phyloP scores from a whole-genome alignment of 805 yeast species.

The Barnettozyma siamensis region DNA sequence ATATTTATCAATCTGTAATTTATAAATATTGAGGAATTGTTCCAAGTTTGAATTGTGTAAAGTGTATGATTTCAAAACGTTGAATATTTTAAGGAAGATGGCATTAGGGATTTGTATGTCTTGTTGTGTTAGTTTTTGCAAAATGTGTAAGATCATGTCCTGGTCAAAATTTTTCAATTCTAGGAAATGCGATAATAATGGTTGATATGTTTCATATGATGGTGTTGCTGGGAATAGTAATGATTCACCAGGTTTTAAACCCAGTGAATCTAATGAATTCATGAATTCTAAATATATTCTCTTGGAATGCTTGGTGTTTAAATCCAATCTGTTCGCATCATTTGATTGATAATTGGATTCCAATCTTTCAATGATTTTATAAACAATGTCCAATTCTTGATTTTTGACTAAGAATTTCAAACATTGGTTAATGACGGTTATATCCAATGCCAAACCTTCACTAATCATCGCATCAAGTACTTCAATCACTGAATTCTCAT shows the following conservation, averaged over 20 bases:
- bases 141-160: neutral
- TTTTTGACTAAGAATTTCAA: neutral
- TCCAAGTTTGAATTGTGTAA: constrained; percentile 1
- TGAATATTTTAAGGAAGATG: constrained; percentile 1
- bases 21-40: neutral
- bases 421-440: constrained; percentile 3
- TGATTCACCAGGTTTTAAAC: neutral
- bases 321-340: neutral
- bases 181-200: neutral
- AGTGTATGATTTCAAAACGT: constrained; percentile 2
- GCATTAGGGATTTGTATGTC: neutral
- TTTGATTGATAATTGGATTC: constrained; percentile 1
- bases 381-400: neutral
- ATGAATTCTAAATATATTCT: constrained; percentile 2
- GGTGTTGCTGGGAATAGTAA: constrained; percentile 4
- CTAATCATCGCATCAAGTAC: neutral
- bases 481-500: neutral
- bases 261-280: constrained; percentile 1
- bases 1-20: neutral
- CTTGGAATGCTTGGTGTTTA: constrained; percentile 2
- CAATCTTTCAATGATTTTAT: neutral
- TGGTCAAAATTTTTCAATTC: constrained; percentile 3
- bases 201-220: constrained; percentile 5
- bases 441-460: constrained; percentile 3
- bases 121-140: neutral